Base-by-base conservation (phyloP, 371 early-diverging fungal species). In the Rhizopus sp. region DNA sequence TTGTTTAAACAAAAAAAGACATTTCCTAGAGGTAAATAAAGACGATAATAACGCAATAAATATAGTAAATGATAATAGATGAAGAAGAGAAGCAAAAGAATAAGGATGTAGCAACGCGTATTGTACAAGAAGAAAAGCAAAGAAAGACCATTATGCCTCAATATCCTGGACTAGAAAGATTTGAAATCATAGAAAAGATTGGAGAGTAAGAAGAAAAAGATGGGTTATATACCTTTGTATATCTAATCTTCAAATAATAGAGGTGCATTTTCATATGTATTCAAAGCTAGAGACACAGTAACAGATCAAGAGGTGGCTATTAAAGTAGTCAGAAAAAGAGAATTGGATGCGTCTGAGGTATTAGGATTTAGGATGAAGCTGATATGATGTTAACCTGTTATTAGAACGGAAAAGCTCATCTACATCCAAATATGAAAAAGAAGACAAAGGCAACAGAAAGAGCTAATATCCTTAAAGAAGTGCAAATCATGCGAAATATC, bases 381-480 rank as follows among this genome's bases (percentile, higher is more conserved):
- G 13, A 13, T n/a, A 16, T 30, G 15, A n/a, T 53, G 44, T 72
- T 15, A 49, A 75, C 35, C 77, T 60, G 55, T 54, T 70, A 35
- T 65, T 69, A 62, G 61, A 46, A 31, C 13, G 69, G 64, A 5
- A 57, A 70, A 56, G 55, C 48, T 4, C 76, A 76, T 57, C 49
- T 76, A 29, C 76, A 76, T 59, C 70, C 69, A 9, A 72, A 64
- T 41, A 73, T 73, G 69, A 70, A 77, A 50, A 71, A 73, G 47
- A 68, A 65, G 54, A 72, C 74, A 37, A 68, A 66, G 12, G 78
- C 70, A 5, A 77, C 73, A 1, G 77, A 77, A 62, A 66, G 88
- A 33, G 87, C 84, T 53, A 87, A 86, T 63, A 88, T 94, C 46
- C 80, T 90, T 49, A 93, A 93, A 69, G 98, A 98, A 69, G 88